Evolutionary conservation across 2,329 filamentous ascomycete genomes (phyloP), one percentile per base, ranked within the genome.

Genomic region (Boeremia exigua): DNA sequence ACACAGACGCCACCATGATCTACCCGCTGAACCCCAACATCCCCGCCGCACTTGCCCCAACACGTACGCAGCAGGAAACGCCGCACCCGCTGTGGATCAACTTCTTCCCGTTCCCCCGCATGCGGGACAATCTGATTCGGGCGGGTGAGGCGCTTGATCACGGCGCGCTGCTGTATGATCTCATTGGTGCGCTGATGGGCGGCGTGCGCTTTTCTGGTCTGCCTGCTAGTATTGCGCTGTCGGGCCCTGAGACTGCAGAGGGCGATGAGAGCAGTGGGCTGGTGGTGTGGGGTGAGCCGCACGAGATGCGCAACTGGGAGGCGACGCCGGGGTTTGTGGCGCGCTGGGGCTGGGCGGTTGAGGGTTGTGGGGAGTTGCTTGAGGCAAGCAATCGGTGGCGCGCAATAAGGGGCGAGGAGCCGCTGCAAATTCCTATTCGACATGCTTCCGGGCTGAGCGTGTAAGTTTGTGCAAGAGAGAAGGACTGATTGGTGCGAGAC

Each of bases 81-180:
- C 78, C 80, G 2, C 83, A 86, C 57, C 83, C 85, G 58, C 82
- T 83, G 1, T 59, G 84, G 14, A 69, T 86, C 17, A 84, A 86
- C 63, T 70, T 86, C 39, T 66, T 86, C 1, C 84, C 83, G 0
- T 86, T 83, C 83, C 81, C 84, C 1, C 69, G 63, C 28, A 79
- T 80, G 29, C 76, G 84, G 11, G 81, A 84, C 59, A 79, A 79
- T 48, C 69, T 82, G 40, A 81, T 86, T 17, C 29, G 33, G 23
- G 36, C 27, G 6, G 46, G 43, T 27, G 46, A 34, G 33, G 32
- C 4, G 7, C 47, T 55, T 17, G 56, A 58, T 17, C 49, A 47
- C 19, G 45, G 47, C 34, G 51, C 49, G 23, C 28, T 58, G 15
- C 4, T 50, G 9, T 38, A 45, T 28, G 54, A 58, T 33, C 33